Evolutionary conservation across 2,329 filamentous ascomycete genomes (phyloP), one percentile per base, ranked within the genome.

Genomic region (Trichoderma endophyticum): DNA sequence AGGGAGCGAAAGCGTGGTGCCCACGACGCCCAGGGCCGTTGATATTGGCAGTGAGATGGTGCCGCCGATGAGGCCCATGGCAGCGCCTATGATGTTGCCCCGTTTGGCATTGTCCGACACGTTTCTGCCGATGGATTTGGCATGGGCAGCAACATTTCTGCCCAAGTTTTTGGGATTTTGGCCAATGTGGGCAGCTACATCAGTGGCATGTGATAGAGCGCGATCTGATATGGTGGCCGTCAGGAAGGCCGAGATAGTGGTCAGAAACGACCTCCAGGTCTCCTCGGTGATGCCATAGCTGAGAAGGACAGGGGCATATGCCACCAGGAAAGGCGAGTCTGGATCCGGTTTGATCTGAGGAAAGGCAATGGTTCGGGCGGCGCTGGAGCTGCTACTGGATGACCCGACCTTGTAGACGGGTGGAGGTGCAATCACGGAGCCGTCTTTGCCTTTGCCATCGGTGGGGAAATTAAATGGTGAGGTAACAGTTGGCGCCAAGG

Each of bases 211-310:
- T 34, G 79, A 79, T 21, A 85, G 71, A 6, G 84, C 84, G 3
- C 83, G 81, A 64, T 84, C 81, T 0, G 83, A 82, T 0, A 86
- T 82, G 24, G 80, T 84, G 64, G 84, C 84, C 0, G 81, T 80
- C 6, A 86, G 79, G 71, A 86, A 86, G 1, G 82, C 84, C 0
- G 84, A 86, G 2, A 84, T 75, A 8, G 84, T 85, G 21, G 79
- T 74, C 2, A 83, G 69, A 18, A 83, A 82, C 0, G 81, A 79
- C 9, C 69, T 63, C 81, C 81, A 83, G 0, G 80, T 77, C n/a
- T 78, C 75, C 7, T 77, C 71, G 0, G 81, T 78, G 71, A 83
- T 80, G 54, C 81, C 84, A 43, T 80, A 78, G 18, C 76, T 73
- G 0, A 85, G 80, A 0, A 86, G 80, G 3, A 77, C 65, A 0